Evolutionary conservation across 495 filamentous ascomycete genomes (phyloP), one percentile per base, ranked within the genome.

Genomic region (Margaritispora aquatica): DNA sequence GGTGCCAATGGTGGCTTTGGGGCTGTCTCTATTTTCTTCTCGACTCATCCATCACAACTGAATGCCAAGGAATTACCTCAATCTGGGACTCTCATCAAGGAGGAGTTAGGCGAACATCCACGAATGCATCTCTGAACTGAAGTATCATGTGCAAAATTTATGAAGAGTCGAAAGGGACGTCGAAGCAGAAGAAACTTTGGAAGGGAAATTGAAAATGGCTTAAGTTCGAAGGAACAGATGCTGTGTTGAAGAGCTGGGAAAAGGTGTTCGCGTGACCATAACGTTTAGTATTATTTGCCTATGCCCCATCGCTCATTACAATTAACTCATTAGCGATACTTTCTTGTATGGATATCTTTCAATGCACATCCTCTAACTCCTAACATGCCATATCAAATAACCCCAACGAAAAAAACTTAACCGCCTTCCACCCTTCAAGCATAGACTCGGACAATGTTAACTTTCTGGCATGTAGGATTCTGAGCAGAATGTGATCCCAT

Each of bases 401-500:
- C 29, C 13, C 29, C 29, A 5, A 34, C 29, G 29, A 34, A 34
- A 34, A 5, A 13, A 34, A 34, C 29, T 34, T 5, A 5, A 34
- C 29, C 5, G 15, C 29, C 29, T 34, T 15, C 29, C 29, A 34
- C 38, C 17, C n/a, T 44, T 52, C 49, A 66, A 44, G 52, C 54
- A 55, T 61, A 64, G 3, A 62, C 58, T 49, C 66, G 57, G 34
- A 47, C 69, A 56, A 84, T 75, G 26, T 70, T 64, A 1, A 83
- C 80, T 23, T 72, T 62, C 55, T 73, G 67, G 66, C 82, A 85
- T 15, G 75, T 80, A 2, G 81, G 81, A 65, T 84, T 85, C 70
- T 79, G 72, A 15, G 82, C 80, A 21, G 20, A 11, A 59, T 62
- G 68, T 22, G 64, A 51, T 7, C 76, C 75, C 58, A 75, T 34